These are phyloP conservation scores for Termitomyces sp. DNA, from an alignment of 768 basidiomycete species.

Conservation along the genomic window DNA sequence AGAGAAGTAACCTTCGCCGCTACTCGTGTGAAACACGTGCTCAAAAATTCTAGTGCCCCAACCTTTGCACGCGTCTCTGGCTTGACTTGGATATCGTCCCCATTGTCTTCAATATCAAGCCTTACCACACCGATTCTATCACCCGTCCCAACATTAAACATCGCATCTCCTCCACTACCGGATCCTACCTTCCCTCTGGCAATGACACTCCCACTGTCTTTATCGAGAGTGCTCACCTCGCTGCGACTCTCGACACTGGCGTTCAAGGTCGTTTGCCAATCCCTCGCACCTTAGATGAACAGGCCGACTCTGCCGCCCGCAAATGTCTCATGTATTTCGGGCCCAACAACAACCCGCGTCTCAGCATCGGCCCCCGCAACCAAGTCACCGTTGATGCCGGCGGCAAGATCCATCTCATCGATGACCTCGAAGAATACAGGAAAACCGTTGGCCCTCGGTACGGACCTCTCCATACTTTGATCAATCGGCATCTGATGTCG, in stretches of 20 bases:
- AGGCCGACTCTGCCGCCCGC: conserved; percentile 83
- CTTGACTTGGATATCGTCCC: conserved; percentile 80
- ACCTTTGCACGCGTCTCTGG: conserved; percentile 85
- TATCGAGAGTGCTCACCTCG: conserved; percentile 53
- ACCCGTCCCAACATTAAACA: conserved; percentile 81
- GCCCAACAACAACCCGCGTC: conserved; percentile 78
- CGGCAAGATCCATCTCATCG: conserved; percentile 82
- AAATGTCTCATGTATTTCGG: conserved; percentile 84
- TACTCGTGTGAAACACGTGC: conserved; percentile 16
- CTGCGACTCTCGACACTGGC: conserved; percentile 36
- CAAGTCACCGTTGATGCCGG: conserved; percentile 86
- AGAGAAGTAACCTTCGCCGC: conserved; percentile 46
- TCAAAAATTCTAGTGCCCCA: conserved; percentile 50
- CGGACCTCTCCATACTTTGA: conserved; percentile 7
- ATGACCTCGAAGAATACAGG: conserved; percentile 76
- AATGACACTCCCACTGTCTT: conserved; percentile 72
- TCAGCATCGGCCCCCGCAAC: conserved; percentile 79
- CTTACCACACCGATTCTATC: conserved; percentile 73
- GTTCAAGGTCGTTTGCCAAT: conserved; percentile 63
- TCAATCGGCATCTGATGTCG: conserved; percentile 5
- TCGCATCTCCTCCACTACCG: conserved; percentile 75
- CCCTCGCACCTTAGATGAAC: conserved; percentile 75
- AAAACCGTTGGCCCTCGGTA: conserved; percentile 65
- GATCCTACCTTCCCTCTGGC: conserved; percentile 75
- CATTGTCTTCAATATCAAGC: conserved; percentile 82